Evolutionary conservation across 352 stramenopile species (phyloP), one percentile per base, ranked within the genome.

Genomic region (Phytopythium chamaehyphon): DNA sequence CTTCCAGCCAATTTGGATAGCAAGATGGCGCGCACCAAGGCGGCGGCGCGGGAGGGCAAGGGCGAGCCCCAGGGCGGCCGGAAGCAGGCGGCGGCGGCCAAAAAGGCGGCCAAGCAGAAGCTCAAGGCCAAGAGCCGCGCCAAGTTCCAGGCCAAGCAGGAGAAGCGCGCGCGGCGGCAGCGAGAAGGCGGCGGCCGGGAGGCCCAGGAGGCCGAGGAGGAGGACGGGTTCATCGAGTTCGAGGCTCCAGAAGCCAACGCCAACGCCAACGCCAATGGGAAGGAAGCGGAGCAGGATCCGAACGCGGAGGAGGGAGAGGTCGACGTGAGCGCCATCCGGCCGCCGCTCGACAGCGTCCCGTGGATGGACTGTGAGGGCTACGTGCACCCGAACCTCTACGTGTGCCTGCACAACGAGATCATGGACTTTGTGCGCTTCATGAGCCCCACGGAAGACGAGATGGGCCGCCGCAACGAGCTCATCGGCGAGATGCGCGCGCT

Each of bases 391-490:
- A 93, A 93, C 42, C 61, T 92, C 26, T 93, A 97, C 45, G 65
- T 96, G 36, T 78, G 74, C 55, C 69, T 98, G 9, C 95, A 98
- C 66, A 93, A 98, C 54, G 95, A 98, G 78, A 97, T 98, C 61
- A 86, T 98, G 49, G 82, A 95, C 48, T 98, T 98, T 86, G 78
- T 88, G 33, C 71, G 71, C 19, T 86, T 98, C 33, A 91, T 98
- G 65, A 88, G 86, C 57, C 92, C 91, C 9, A 88, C 75, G 0
- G 40, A 66, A 9, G 66, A 90, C 2, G 95, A 98, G 57, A 57
- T 92, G 19, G 57, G 64, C 42, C 52, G 70, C 40, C 72, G 93
- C 19, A 54, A 75, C n/a, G 62, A 69, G 6, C 62, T 97, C 4
- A 69, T 98, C 5, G 54, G 72, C 4, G 74, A 89, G 51, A 93